Evolutionary conservation across 768 basidiomycete genomes (phyloP), one percentile per base, ranked within the genome.

Genomic region (Kwoniella shandongensis): DNA sequence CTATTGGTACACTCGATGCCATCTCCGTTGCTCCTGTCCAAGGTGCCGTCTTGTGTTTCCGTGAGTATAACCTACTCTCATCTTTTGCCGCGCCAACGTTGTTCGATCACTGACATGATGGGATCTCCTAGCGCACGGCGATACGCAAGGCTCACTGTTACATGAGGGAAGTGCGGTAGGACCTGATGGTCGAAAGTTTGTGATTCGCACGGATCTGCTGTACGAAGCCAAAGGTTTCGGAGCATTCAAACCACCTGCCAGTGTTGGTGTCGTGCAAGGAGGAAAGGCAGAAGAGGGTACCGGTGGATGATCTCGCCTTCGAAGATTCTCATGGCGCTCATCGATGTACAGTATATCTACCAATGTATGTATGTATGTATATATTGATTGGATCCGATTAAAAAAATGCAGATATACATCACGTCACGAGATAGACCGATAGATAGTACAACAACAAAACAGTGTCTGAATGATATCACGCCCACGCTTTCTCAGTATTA

Each of bases 31-130:
- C 78, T 49, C 83, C 83, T 0, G 67, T 80, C 13, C 76, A 78
- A 2, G 83, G 83, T 0, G 79, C 81, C 2, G 81, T 82, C 0
- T 76, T 80, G 35, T 79, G 82, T 38, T 84, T 84, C 72, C 82
- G 80, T 58, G 58, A 69, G 66, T 75, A 0, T 6, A 22, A n/a
- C 23, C 12, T 47, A 22, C 30, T 22, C 18, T 20, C n/a, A n/a
- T n/a, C n/a, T n/a, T n/a, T n/a, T n/a, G n/a, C n/a, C n/a, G n/a
- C n/a, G n/a, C n/a, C n/a, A 3, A 30, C 26, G 30, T 15, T 29
- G 25, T 49, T 42, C 20, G 27, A 46, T 22, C 22, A 3, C 30
- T 39, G 11, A 38, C 27, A n/a, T n/a, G n/a, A n/a, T n/a, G n/a
- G 20, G 8, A 13, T 48, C n/a, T 18, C 4, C 5, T 40, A 71